Evolutionary conservation across 352 stramenopile species (phyloP).

Genomic region (Phytopythium vexans): DNA sequence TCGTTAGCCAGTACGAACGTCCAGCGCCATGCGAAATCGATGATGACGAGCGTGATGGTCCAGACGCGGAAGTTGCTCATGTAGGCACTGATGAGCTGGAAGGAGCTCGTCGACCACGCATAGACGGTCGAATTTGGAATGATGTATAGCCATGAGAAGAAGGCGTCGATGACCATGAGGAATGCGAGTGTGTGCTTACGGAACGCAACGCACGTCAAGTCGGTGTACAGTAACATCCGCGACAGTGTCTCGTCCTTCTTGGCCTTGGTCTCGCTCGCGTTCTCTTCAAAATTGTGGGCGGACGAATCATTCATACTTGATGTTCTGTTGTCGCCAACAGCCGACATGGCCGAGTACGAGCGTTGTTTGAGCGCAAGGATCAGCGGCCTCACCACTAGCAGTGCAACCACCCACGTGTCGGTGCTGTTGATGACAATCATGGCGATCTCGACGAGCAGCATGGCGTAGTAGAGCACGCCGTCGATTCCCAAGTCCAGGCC

Average conservation of each 20-base stretch:
- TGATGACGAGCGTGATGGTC: conserved; percentile 15
- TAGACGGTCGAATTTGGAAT: conserved; percentile 20
- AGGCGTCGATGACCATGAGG: conserved; percentile 13
- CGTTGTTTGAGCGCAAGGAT: neutral
- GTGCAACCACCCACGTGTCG: conserved; percentile 13
- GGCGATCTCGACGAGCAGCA: conserved; percentile 13
- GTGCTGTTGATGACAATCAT: conserved; percentile 19
- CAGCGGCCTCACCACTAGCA: conserved; percentile 16
- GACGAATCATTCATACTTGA: neutral
- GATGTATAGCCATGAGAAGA: conserved; percentile 20
- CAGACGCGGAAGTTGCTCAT: conserved; percentile 22
- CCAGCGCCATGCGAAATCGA: conserved; percentile 10
- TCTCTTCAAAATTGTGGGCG: neutral
- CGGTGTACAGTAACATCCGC: conserved; percentile 21
- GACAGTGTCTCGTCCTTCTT: conserved; percentile 11
- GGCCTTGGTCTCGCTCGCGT: neutral
- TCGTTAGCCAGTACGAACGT: conserved; percentile 10
- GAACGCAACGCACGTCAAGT: conserved; percentile 16
- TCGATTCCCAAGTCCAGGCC: conserved; percentile 13
- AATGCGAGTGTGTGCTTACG: conserved; percentile 11
- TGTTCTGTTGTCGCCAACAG: neutral
- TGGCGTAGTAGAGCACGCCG: conserved; percentile 15
- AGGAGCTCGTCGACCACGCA: conserved; percentile 15
- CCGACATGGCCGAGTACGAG: neutral
- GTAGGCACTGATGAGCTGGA: conserved; percentile 17